Base-by-base conservation (phyloP, 495 filamentous ascomycete species). In the Penicillium angulare region DNA sequence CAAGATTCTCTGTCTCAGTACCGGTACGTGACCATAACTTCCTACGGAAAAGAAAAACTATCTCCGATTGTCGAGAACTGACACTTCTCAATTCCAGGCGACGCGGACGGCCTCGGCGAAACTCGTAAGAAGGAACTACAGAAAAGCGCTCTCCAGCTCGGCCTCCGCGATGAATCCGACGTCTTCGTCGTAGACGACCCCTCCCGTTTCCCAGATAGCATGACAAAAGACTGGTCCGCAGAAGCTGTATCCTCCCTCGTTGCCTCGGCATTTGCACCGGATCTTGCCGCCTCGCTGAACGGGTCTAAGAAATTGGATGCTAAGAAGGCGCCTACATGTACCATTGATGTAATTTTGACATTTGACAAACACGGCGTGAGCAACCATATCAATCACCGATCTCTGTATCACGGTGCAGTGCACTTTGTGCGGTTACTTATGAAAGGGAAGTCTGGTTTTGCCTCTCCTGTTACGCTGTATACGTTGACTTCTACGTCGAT, bases 1-100 rank as follows among this genome's bases (percentile, higher is more conserved):
- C 54, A 91, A 92, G 69, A 93, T 98, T 55, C 77, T 98, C 26
- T 98, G 93, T 69, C 73, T 98, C 45, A 92, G 88, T 66, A 90
- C 81, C 54, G 89, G 88, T 85, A 76, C 23, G 77, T 60, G 22
- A 18, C 3, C 38, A 17, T 20, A 24, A 22, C 10, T 26, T 17
- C 15, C 15, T 7, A 42, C 12, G 26, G 26, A 36, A 36, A 36
- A 36, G 36, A 22, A 26, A 15, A 13, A 38, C 13, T 38, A 15
- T 31, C 13, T 31, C 27, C 1, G 13, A 2, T 12, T 2, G 13
- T 12, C 13, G 8, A 31, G 5, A 26, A 15, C 43, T 52, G 29
- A 50, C 22, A 3, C 23, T 10, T 26, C 24, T 26, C 8, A 21
- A 24, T 31, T 1, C 27, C 49, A 83, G 89, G 90, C 40, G 77